A percentile compares a stretch with the other conserved stretches of the same genome.
phyloP scores from a whole-genome alignment of 495 filamentous ascomycete genomes.

The Trichoderma parareesei region DNA sequence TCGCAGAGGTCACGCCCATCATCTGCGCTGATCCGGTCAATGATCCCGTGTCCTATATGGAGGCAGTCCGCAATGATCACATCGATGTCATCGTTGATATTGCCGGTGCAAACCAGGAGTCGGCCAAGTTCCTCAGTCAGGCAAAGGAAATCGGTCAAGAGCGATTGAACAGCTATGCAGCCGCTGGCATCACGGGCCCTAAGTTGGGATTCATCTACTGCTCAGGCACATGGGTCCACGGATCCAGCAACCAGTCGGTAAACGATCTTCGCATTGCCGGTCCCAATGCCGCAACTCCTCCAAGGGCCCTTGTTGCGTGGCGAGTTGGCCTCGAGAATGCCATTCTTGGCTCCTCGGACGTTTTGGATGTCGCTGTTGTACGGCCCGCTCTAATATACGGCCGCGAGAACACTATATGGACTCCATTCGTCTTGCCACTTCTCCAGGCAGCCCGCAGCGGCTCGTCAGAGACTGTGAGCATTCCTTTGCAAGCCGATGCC shows the following conservation, averaged over 20 bases:
- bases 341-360: background rate
- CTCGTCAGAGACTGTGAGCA: background rate
- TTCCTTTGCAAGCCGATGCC: background rate
- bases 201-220: background rate
- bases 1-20: background rate
- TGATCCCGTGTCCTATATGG: background rate
- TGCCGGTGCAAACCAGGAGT: background rate
- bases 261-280: slow-evolving; percentile 1
- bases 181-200: background rate
- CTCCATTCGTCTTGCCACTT: background rate
- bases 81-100: background rate
- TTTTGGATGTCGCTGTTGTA: background rate
- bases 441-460: background rate
- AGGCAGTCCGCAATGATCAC: background rate
- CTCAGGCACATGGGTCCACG: slow-evolving; percentile 3
- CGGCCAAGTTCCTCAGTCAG: background rate
- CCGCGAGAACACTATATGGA: background rate
- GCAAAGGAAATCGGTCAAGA: slow-evolving; percentile 1
- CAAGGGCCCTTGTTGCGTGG: background rate
- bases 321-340: background rate
- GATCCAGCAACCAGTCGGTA: background rate
- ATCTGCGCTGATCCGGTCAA: slow-evolving; percentile 2
- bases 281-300: background rate
- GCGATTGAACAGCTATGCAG: background rate
- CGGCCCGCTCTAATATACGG: background rate